Evolutionary conservation across 2,329 filamentous ascomycete species (phyloP).

Genomic region (Raffaelea ambrosiae): DNA sequence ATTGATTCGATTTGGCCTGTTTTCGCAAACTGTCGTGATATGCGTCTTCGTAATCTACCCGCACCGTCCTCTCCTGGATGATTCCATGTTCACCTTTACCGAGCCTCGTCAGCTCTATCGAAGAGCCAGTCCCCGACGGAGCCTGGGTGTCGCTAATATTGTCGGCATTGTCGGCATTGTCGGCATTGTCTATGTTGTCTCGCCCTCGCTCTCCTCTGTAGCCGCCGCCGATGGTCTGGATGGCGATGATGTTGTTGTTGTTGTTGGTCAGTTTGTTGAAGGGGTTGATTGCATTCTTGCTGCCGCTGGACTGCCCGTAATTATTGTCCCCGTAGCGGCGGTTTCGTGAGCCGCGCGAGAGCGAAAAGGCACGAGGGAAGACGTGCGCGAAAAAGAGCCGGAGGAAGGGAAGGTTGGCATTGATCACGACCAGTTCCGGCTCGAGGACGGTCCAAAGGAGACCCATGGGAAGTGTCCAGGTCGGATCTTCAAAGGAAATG

Average conservation of each 20-base stretch:
- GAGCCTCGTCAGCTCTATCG: background rate
- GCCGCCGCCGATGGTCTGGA: conserved; percentile 1
- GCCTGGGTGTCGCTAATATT: background rate
- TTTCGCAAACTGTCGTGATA: background rate
- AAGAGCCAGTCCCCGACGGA: background rate
- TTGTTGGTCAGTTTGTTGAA: too few species aligned
- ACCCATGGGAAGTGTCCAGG: conserved; percentile 1
- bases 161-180: background rate
- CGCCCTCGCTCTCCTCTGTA: background rate
- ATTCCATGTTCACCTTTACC: background rate
- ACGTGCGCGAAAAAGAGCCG: background rate
- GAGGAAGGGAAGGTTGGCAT: conserved; percentile 1
- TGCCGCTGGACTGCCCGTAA: background rate
- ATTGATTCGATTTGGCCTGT: too few species aligned
- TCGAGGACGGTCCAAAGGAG: conserved; percentile 2
- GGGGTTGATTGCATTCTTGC: too few species aligned
- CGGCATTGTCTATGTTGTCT: background rate
- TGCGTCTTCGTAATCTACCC: background rate
- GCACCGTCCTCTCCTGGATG: background rate
- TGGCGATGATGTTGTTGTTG: background rate
- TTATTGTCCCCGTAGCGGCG: background rate
- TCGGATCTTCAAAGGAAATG: conserved; percentile 1
- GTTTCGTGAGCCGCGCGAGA: background rate
- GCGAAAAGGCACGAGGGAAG: background rate
- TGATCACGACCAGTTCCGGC: background rate